Conservation (phyloP, 306 rosid genomes). For the Aeschynomene evenia region DNA sequence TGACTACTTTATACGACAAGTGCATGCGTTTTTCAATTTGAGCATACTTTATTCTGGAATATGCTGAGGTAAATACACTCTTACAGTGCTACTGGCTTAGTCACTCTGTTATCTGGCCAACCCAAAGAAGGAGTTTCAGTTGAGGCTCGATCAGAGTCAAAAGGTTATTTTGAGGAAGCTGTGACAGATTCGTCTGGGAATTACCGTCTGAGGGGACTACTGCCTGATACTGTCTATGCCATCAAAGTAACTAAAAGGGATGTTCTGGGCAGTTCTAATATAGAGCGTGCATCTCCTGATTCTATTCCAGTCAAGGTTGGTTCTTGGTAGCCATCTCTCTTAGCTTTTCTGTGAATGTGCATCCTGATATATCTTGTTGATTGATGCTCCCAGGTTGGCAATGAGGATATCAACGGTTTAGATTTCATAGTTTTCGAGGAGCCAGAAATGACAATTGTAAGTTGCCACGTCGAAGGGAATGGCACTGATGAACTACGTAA, state of each 20-base stretch:
- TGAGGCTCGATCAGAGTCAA: conserved; percentile 92
- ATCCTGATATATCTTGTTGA: conserved; percentile 20
- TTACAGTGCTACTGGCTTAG: conserved; percentile 80
- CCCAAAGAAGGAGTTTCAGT: conserved; percentile 92
- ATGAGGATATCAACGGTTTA: conserved; percentile 75
- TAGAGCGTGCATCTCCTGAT: conserved; percentile 96
- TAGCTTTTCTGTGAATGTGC: conserved; percentile 26
- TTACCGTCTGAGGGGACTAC: conserved; percentile 92
- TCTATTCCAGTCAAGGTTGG: conserved; percentile 63
- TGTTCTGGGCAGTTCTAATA: conserved; percentile 47
- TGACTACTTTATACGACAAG: neutral
- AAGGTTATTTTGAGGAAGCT: conserved; percentile 91
- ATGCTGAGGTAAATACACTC: conserved; percentile 37
- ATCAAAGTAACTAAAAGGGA: conserved; percentile 71
- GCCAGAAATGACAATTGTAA: conserved; percentile 86
- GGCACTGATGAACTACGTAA: conserved; percentile 66
- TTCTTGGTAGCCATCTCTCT: conserved; percentile 18
- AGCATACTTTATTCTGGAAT: conserved; percentile 29
- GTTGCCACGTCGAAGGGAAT: conserved; percentile 90
- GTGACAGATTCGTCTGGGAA: conserved; percentile 83
- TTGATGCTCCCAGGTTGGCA: conserved; percentile 65
- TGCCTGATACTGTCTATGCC: conserved; percentile 75
- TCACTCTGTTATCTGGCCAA: conserved; percentile 81
- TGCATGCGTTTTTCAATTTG: conserved; percentile 12
- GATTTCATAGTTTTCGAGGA: conserved; percentile 93